Conservation (phyloP, 2,329 filamentous ascomycete species). For the Paraconiothyrium sp. region DNA sequence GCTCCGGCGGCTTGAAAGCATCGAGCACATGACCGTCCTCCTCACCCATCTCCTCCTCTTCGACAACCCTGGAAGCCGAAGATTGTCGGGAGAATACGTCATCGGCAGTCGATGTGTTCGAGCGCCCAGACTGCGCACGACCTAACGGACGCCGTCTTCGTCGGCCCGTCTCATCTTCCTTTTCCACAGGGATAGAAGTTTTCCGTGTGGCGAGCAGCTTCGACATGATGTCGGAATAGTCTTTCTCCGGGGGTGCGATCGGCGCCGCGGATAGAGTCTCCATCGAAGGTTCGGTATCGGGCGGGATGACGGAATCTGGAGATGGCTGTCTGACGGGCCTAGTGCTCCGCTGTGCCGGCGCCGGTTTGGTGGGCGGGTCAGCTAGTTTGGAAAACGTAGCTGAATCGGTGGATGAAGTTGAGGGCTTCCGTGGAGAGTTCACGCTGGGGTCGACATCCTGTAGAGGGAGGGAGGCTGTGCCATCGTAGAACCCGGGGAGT, state of each 20-base stretch:
- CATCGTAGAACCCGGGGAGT: constrained; percentile 30
- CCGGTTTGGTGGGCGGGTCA: constrained; percentile 33
- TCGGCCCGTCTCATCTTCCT: constrained; percentile 32
- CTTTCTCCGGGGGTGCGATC: constrained; percentile 31
- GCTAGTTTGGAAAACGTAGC: constrained; percentile 21
- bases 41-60: constrained; percentile 30
- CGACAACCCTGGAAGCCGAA: constrained; percentile 30
- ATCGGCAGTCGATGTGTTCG: constrained; percentile 40
- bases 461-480: constrained; percentile 35
- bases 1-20: constrained; percentile 39
- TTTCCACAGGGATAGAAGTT: constrained; percentile 28
- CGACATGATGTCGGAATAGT: constrained; percentile 44
- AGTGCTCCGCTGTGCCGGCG: constrained; percentile 24
- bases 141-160: constrained; percentile 40
- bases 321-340: constrained; percentile 27
- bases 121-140: constrained; percentile 43
- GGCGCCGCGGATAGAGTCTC: constrained; percentile 16
- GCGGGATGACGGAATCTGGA: constrained; percentile 40
- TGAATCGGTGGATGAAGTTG: constrained; percentile 38
- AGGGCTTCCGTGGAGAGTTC: constrained; percentile 43
- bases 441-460: constrained; percentile 38
- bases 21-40: constrained; percentile 21
- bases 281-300: constrained; percentile 27
- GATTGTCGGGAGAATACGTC: constrained; percentile 23
- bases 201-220: constrained; percentile 44